These are phyloP conservation scores for Phoenix dactylifera DNA, from an alignment of 176 grass and related monocot species.

Conservation along the genomic window DNA sequence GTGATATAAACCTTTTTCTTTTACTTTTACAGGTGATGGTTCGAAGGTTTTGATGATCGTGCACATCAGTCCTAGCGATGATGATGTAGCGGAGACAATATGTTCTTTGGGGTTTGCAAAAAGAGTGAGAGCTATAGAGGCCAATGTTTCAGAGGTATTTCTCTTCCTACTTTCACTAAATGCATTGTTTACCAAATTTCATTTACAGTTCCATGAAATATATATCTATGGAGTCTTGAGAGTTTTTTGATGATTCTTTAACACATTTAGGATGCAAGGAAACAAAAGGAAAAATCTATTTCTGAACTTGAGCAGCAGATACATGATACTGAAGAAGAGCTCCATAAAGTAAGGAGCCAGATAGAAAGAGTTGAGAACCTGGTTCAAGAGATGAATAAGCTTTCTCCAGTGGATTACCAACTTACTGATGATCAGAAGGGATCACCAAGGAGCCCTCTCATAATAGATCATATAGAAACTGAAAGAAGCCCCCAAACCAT, in stretches of 20 bases:
- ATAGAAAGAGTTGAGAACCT: slow-evolving; percentile 45
- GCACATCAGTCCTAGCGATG: slow-evolving; percentile 61
- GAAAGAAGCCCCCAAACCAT: slow-evolving; percentile 27
- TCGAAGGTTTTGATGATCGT: slow-evolving; percentile 94
- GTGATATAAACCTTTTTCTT: slow-evolving; percentile 2
- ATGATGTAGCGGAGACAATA: slow-evolving; percentile 65
- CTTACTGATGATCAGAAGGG: slow-evolving; percentile 31
- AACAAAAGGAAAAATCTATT: slow-evolving; percentile 39
- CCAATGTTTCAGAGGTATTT: slow-evolving; percentile 57
- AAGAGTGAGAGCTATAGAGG: slow-evolving; percentile 64
- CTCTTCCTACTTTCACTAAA: background rate
- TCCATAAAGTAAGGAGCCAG: slow-evolving; percentile 33
- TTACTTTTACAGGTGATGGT: slow-evolving; percentile 32
- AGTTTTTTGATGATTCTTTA: background rate
- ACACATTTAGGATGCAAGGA: slow-evolving; percentile 53
- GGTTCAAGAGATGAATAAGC: slow-evolving; percentile 41
- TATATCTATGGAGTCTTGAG: background rate
- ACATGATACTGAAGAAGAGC: slow-evolving; percentile 43
- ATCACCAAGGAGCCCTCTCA: slow-evolving; percentile 74
- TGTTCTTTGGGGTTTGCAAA: slow-evolving; percentile 70
- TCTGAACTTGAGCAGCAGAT: slow-evolving; percentile 54
- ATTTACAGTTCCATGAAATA: background rate
- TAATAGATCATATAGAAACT: slow-evolving; percentile 38
- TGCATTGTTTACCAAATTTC: background rate
- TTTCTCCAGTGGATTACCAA: slow-evolving; percentile 14